Evolutionary conservation across 257 asterid species (phyloP), one percentile per base, ranked within the genome.

Genomic region (Mentha longifolia): DNA sequence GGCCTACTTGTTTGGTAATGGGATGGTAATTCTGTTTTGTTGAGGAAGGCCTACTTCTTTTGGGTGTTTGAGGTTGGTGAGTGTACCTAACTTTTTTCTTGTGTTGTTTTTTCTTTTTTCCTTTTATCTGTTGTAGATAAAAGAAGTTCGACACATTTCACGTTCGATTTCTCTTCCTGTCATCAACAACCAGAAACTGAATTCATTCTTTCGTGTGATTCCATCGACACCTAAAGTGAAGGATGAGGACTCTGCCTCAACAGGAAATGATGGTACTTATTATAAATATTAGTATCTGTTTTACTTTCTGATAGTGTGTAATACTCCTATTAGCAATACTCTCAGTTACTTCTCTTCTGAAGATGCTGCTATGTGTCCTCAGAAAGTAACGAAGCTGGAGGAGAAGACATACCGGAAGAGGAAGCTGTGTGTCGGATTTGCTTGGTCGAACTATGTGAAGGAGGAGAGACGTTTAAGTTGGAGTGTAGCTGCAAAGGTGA

Each of bases 401-500:
- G 90, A 16, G 92, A 89, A 81, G 97, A 90, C 80, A 90, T 92
- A 77, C 89, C 91, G 0, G 96, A 92, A 82, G 96, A 88, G 65
- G 97, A 90, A 50, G 97, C 97, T 13, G 95, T 92, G 62, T 92
- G 98, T 76, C 85, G 98, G 72, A 92, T 92, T 68, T 92, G 98
- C 81, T 66, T 92, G 30, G 87, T 90, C 54, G 98, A 92, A 58
- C 83, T 92, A 19, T 79, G 97, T 45, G 98, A 92, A 85, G 93
- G 95, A 33, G 98, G 97, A 20, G 96, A 92, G 80, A 92, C 98
- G 3, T 88, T 92, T 10, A 92, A 90, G 85, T 61, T 90, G 96
- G 98, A 92, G 66, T 92, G 98, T 56, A 90, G 92, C 82, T 90
- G 98, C 95, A 92, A 84, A 82, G 98, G 97, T 9, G 96, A 90